Conservation (phyloP, 2,329 filamentous ascomycete species). For the Colletotrichum camelliae region DNA sequence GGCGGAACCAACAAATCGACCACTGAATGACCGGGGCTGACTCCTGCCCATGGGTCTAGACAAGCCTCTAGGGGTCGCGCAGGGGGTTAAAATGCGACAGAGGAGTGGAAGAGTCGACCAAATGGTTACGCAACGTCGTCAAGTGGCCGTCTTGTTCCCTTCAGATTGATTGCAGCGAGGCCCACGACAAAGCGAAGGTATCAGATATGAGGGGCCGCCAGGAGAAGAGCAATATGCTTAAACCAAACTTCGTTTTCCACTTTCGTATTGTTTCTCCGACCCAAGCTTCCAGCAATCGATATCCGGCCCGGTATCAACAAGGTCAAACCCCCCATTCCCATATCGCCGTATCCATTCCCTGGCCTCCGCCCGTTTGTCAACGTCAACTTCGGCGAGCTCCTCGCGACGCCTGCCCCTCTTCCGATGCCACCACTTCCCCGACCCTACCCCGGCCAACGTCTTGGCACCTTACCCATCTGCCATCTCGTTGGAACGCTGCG, state of each 20-base stretch:
- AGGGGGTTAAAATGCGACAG: constrained; percentile 1
- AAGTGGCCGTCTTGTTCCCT: not conserved
- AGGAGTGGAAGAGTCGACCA: not conserved
- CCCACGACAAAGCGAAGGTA: not conserved
- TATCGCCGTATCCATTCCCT: not conserved
- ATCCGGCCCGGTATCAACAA: not conserved
- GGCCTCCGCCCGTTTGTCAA: constrained; percentile 25
- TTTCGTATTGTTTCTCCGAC: constrained; percentile 10
- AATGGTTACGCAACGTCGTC: constrained; percentile 18
- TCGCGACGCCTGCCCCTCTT: constrained; percentile 24
- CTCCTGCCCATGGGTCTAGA: constrained; percentile 1
- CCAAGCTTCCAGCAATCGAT: not conserved
- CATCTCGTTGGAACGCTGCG: constrained; percentile 15
- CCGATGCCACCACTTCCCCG: constrained; percentile 15
- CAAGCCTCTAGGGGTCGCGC: not conserved
- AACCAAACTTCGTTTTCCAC: constrained; percentile 3
- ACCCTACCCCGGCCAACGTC: constrained; percentile 3
- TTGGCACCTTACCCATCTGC: constrained; percentile 11
- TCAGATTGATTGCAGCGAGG: constrained; percentile 9
- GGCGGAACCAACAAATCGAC: not conserved
- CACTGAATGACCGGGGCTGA: not conserved
- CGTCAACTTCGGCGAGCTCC: constrained; percentile 45
- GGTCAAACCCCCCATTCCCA: not conserved
- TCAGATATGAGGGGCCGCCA: not conserved
- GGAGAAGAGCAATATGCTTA: constrained; percentile 16